Percentiles rank a stretch among this genome's conserved stretches.
Conservation (phyloP, 768 basidiomycete species). For the Mycena vulgaris region DNA sequence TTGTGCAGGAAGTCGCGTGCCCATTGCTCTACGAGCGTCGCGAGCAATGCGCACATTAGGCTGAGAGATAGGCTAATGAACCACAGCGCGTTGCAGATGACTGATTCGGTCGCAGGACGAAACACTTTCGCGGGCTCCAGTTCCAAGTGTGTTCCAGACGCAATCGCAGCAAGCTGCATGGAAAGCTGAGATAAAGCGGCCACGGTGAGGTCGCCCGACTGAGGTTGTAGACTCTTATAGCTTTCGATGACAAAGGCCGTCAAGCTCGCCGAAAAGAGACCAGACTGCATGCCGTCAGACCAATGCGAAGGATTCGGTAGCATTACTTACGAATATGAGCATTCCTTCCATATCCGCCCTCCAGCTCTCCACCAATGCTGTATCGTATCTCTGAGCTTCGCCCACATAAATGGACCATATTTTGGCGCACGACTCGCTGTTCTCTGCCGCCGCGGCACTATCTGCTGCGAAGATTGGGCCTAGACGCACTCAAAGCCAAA, state of each 20-base stretch:
- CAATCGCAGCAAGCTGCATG: constrained; percentile 1
- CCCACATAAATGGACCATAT: constrained; percentile 18
- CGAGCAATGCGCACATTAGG: too few species aligned
- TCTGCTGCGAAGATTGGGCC: too few species aligned
- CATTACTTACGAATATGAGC: constrained; percentile 15
- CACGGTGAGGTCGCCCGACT: not conserved
- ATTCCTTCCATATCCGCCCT: constrained; percentile 12
- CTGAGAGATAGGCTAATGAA: too few species aligned
- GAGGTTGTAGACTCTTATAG: constrained; percentile 13
- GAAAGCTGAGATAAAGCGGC: not conserved
- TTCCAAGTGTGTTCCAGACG: not conserved
- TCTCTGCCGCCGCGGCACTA: too few species aligned
- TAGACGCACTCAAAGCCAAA: too few species aligned
- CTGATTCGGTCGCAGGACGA: not conserved
- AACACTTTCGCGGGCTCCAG: not conserved
- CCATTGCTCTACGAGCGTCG: too few species aligned
- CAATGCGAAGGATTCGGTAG: not conserved
- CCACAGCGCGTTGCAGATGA: too few species aligned
- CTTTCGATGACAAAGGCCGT: constrained; percentile 31
- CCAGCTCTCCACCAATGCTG: constrained; percentile 24
- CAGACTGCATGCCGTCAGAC: constrained; percentile 2
- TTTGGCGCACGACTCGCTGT: too few species aligned
- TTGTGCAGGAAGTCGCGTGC: constrained; percentile 27
- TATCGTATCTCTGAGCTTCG: constrained; percentile 21
- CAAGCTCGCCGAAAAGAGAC: constrained; percentile 32